These are phyloP conservation scores for Cordyceps cicadae DNA, from an alignment of 2,329 filamentous ascomycete genomes.

Conservation along the genomic window DNA sequence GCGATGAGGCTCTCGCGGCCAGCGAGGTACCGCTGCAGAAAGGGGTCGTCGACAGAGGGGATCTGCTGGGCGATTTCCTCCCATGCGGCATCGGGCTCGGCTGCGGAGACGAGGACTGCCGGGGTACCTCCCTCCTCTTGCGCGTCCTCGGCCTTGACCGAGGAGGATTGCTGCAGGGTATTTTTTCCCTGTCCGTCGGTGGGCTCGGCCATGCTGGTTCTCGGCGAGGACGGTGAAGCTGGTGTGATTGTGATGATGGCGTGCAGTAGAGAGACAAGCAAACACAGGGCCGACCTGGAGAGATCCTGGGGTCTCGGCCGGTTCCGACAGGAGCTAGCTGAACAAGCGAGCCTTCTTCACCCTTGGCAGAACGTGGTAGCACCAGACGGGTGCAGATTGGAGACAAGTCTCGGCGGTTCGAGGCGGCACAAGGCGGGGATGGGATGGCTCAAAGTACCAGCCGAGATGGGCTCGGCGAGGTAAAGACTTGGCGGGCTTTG, in stretches of 20 bases:
- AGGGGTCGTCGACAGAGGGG: constrained; percentile 56
- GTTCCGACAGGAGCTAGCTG: background rate
- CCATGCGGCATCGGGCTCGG: constrained; percentile 50
- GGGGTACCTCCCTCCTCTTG: too few relatives aligned
- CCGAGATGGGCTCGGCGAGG: background rate
- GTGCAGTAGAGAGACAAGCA: background rate
- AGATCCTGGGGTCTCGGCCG: background rate
- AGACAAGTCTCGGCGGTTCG: background rate
- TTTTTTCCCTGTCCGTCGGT: constrained; percentile 54
- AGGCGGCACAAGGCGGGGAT: background rate
- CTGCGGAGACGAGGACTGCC: constrained; percentile 19
- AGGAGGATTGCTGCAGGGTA: constrained; percentile 43
- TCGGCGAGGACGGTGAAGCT: background rate
- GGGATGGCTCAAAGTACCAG: background rate
- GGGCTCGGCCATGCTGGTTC: constrained; percentile 31
- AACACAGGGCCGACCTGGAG: background rate
- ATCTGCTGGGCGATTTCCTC: constrained; percentile 48
- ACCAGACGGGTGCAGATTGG: background rate
- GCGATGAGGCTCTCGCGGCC: constrained; percentile 68
- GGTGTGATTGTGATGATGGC: background rate
- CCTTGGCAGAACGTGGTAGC: too few relatives aligned
- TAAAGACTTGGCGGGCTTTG: background rate
- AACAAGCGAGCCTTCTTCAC: too few relatives aligned
- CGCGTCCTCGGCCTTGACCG: too few relatives aligned
- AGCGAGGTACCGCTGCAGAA: constrained; percentile 72